These are phyloP conservation scores for Mycena galopus DNA, from an alignment of 768 basidiomycete species.

Conservation along the genomic window DNA sequence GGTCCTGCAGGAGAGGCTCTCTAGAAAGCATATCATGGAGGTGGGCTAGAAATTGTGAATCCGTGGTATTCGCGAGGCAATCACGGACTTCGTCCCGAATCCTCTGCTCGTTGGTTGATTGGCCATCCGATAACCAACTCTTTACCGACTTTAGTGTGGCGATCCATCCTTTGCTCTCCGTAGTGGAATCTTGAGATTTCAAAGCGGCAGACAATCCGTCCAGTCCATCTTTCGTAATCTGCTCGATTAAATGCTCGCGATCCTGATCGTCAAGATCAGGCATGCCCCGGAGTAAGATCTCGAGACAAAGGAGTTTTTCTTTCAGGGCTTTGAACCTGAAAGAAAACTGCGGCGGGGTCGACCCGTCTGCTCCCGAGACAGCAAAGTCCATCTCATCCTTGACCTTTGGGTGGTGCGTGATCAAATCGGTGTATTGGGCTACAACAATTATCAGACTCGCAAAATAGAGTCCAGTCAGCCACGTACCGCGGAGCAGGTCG, in stretches of 20 bases:
- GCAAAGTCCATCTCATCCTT: constrained; percentile 26
- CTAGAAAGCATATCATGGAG: constrained; percentile 23
- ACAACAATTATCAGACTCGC: neutral
- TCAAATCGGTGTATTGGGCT: constrained; percentile 23
- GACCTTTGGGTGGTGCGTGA: constrained; percentile 14
- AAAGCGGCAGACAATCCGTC: constrained; percentile 10
- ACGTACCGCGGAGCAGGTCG: constrained; percentile 18
- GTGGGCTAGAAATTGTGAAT: constrained; percentile 26
- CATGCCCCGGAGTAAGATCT: constrained; percentile 16
- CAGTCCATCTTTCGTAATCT: constrained; percentile 8
- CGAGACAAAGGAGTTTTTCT: constrained; percentile 32
- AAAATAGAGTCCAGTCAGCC: neutral
- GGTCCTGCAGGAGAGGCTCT: constrained; percentile 32
- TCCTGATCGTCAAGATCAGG: constrained; percentile 24
- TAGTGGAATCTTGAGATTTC: constrained; percentile 13
- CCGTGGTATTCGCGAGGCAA: neutral
- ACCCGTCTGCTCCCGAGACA: neutral
- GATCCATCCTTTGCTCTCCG: constrained; percentile 9
- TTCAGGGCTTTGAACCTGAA: constrained; percentile 30
- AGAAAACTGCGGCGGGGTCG: neutral
- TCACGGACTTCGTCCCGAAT: constrained; percentile 18
- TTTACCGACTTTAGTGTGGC: neutral
- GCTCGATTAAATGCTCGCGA: constrained; percentile 34
- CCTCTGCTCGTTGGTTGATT: neutral
- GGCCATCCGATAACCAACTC: constrained; percentile 12